phyloP scores from a whole-genome alignment of 2,329 filamentous ascomycete species.

The Pseudomassariella vexata region DNA sequence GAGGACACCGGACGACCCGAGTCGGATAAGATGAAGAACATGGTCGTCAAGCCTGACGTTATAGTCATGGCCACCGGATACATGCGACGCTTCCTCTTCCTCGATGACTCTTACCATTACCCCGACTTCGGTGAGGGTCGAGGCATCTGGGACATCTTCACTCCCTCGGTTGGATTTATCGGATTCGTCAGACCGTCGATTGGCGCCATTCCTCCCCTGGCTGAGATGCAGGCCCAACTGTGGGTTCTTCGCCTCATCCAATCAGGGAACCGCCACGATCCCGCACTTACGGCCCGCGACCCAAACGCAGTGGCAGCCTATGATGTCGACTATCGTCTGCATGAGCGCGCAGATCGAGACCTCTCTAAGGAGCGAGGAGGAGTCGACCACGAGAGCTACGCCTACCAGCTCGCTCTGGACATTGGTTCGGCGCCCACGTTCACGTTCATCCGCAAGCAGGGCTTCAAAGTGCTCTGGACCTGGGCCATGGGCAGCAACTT shows the following conservation, averaged over 20 bases:
- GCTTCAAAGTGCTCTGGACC: conserved; percentile 30
- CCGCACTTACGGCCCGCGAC: conserved; percentile 10
- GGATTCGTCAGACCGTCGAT: conserved; percentile 38
- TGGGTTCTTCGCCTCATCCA: conserved; percentile 37
- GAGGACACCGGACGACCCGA: conserved; percentile 21
- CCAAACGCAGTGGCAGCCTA: conserved; percentile 23
- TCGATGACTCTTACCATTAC: conserved; percentile 31
- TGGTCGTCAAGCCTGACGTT: conserved; percentile 33
- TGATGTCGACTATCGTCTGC: conserved; percentile 35
- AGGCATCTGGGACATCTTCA: conserved; percentile 40
- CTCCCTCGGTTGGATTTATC: conserved; percentile 36
- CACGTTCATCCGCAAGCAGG: conserved; percentile 24
- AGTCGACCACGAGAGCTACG: conserved; percentile 44
- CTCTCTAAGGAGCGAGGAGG: conserved; percentile 29
- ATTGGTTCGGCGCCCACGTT: conserved; percentile 40
- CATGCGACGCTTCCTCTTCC: conserved; percentile 32
- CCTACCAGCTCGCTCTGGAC: conserved; percentile 42
- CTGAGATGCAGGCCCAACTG: conserved; percentile 42
- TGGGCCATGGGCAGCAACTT: conserved; percentile 46
- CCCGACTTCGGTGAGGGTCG: conserved; percentile 44
- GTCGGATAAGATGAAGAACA: conserved; percentile 17
- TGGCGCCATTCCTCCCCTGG: conserved; percentile 41
- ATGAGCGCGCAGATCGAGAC: conserved; percentile 25
- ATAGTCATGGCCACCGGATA: conserved; percentile 44
- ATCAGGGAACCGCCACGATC: conserved; percentile 13